phyloP scores from a whole-genome alignment of 176 grass and related monocot species.

The Oryza glaberrima region DNA sequence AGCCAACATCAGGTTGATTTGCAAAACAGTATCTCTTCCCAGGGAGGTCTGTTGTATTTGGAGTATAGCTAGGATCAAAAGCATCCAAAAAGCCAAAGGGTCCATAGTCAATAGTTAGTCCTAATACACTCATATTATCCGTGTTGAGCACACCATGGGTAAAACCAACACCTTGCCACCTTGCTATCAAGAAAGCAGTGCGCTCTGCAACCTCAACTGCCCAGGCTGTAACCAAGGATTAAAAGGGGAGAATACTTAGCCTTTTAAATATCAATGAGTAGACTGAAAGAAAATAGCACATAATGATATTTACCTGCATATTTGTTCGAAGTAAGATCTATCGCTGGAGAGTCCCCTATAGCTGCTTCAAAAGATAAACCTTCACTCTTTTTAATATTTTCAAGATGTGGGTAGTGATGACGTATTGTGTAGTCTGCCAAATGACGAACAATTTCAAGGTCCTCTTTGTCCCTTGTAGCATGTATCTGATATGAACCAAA shows the following conservation, averaged over 20 bases:
- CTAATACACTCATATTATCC: constrained; percentile 97
- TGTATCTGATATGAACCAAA: constrained; percentile 97
- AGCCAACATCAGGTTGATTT: constrained; percentile 94
- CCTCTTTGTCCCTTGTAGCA: constrained; percentile 67
- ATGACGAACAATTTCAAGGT: constrained; percentile 71
- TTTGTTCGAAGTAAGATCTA: constrained; percentile 99
- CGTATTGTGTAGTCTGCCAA: constrained; percentile 81
- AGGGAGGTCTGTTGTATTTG: constrained; percentile 95
- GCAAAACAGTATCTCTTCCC: constrained; percentile 94
- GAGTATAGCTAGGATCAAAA: constrained; percentile 90
- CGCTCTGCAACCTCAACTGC: constrained; percentile 94
- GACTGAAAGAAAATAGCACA: not conserved
- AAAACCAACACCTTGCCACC: constrained; percentile 98
- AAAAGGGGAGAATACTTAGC: not conserved
- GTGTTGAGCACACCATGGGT: constrained; percentile 99
- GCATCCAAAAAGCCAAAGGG: constrained; percentile 98
- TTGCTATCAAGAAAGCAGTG: constrained; percentile 88
- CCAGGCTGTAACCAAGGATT: constrained; percentile 69
- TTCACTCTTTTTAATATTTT: constrained; percentile 86
- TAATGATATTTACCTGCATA: constrained; percentile 70
- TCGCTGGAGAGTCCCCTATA: constrained; percentile 63
- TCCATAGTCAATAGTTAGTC: constrained; percentile 93
- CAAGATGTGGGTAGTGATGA: constrained; percentile 84
- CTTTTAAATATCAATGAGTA: not conserved
- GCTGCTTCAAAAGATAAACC: constrained; percentile 82